phyloP scores from a whole-genome alignment of 805 yeast genomes.

The Starmerella apis region DNA sequence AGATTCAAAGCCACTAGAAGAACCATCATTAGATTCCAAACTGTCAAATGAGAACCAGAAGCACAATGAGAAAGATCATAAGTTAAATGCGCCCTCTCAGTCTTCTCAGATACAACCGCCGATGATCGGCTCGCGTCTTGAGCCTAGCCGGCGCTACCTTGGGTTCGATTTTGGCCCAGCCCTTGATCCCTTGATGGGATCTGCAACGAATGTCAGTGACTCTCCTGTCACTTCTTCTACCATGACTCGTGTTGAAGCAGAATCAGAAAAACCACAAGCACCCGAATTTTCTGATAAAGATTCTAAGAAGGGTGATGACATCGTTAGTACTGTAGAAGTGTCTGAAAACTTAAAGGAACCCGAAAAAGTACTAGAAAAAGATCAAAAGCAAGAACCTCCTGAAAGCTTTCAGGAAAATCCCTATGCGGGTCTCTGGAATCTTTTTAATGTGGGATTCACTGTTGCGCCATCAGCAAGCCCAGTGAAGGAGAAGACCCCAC shows the following conservation, averaged over 20 bases:
- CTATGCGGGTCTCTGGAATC: conserved; percentile 16
- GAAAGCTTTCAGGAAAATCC: neutral
- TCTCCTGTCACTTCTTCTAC: neutral
- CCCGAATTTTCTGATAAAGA: neutral
- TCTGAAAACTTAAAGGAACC: neutral
- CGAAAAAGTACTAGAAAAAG: too few relatives aligned
- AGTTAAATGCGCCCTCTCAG: too few relatives aligned
- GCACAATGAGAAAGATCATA: too few relatives aligned
- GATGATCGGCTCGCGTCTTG: neutral
- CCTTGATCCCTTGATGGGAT: neutral
- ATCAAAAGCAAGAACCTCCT: too few relatives aligned
- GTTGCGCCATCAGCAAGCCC: conserved; percentile 12
- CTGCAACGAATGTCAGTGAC: neutral
- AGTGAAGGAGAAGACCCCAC: neutral
- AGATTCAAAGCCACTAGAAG: too few relatives aligned
- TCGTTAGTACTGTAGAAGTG: neutral
- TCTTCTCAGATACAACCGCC: too few relatives aligned
- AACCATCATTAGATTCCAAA: too few relatives aligned
- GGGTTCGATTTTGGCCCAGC: conserved; percentile 4
- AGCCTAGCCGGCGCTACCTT: neutral
- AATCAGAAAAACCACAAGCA: neutral
- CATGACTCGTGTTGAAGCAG: neutral
- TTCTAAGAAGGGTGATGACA: neutral
- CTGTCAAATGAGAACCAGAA: too few relatives aligned
- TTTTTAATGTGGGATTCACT: conserved; percentile 23